Evolutionary conservation across 225 moss, liverwort and hornwort species (phyloP), one percentile per base, ranked within the genome.

Genomic region (Lunularia cruciata): DNA sequence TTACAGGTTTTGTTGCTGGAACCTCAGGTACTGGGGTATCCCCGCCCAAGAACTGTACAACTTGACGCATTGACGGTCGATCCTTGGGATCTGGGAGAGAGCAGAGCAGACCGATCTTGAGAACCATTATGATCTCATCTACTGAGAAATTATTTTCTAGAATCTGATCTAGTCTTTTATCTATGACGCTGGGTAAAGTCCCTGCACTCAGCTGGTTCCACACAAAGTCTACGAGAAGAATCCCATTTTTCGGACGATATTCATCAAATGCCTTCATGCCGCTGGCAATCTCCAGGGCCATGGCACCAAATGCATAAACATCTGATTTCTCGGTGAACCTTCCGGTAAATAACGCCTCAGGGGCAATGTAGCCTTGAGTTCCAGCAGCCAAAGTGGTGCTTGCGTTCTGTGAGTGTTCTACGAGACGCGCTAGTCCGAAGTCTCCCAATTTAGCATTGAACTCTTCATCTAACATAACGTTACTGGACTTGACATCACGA

Each of bases 381-480:
- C 84, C 90, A 2, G 83, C 90, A n/a, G 78, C 68, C 57, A 80
- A 6, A 11, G 82, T 84, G 10, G 84, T 84, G 4, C 62, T 60
- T 0, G 80, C 77, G 13, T 45, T 6, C 78, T 77, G 80, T 33
- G 75, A 57, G 45, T 90, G 88, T 47, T 86, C 84, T 35, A 79
- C 71, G 0, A 80, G 63, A 42, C 82, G 73, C 2, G 84, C 86
- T 0, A 86, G 86, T 0, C 86, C 88, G 13, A 89, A 89, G 55
- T 89, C 88, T 26, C 88, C 86, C 5, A 89, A 47, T 30, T 82
- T 84, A 0, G 90, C 78, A 2, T 82, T 88, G 27, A 61, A 80
- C 2, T 84, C 76, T 0, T 80, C 78, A 5, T 88, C 86, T 23
- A 90, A 68, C 70, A 91, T 86, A 38, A 91, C 81, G 25, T 89